phyloP scores from a whole-genome alignment of 2,329 filamentous ascomycete species.

The Trichoderma gracile region DNA sequence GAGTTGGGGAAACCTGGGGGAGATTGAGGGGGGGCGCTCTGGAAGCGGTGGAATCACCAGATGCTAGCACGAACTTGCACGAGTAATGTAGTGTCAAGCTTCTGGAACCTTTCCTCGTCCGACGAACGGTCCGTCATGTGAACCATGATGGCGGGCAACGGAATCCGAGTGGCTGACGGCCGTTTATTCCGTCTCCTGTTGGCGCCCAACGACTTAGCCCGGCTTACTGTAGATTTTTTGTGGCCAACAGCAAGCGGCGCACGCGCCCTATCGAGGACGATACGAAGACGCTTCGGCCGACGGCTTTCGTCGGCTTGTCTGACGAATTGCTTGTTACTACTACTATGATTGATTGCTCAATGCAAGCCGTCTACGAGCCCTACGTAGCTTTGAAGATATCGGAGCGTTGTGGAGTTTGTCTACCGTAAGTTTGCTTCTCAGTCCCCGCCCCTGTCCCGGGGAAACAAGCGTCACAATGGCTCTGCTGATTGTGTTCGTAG shows the following conservation, averaged over 20 bases:
- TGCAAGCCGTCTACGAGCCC: neutral
- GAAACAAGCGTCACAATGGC: neutral
- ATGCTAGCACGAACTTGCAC: neutral
- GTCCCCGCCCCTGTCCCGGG: neutral
- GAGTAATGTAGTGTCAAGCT: neutral
- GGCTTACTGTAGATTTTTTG: neutral
- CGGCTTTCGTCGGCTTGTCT: slow-evolving; percentile 12
- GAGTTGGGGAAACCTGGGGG: slow-evolving; percentile 16
- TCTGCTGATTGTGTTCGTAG: neutral
- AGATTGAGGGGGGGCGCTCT: slow-evolving; percentile 2
- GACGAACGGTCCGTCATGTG: slow-evolving; percentile 2
- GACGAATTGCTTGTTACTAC: neutral
- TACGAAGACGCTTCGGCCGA: neutral
- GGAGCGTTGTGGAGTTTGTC: slow-evolving; percentile 1
- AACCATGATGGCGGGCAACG: slow-evolving; percentile 7
- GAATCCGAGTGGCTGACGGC: slow-evolving; percentile 8
- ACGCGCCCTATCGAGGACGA: slow-evolving; percentile 1
- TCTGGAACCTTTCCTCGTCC: slow-evolving; percentile 16
- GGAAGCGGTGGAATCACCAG: slow-evolving; percentile 2
- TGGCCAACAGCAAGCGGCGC: slow-evolving; percentile 8
- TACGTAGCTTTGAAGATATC: neutral
- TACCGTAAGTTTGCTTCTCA: neutral
- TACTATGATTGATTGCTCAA: neutral
- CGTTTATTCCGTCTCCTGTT: neutral
- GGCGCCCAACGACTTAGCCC: neutral